Evolutionary conservation across 2,329 filamentous ascomycete species (phyloP), one percentile per base, ranked within the genome.

Genomic region (Leptoxyphium fumago): DNA sequence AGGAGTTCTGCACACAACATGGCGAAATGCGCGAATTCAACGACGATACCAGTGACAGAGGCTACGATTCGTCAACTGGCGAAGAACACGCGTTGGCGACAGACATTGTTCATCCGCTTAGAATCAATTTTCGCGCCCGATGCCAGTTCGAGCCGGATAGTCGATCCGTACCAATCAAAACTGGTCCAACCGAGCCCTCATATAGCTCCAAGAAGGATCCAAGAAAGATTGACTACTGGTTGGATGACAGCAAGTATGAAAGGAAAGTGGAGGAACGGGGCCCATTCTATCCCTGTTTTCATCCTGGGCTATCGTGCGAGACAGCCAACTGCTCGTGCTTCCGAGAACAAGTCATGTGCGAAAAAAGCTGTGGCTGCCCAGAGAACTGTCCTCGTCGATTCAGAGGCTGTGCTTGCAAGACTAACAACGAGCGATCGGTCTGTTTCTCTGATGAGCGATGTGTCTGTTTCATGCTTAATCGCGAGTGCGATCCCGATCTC

Each of bases 401-500:
- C 47, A 54, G 55, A 42, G 68, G 68, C 8, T 71, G 68, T 50
- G 52, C 41, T 21, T 70, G 68, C 45, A 45, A 43, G 15, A 42
- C 43, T 6, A 55, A 53, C 68, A 78, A 51, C 73, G 45, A 46
- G 2, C 46, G 49, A 13, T 52, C 48, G 17, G 72, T 58, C 11
- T 64, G 61, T 45, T 64, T 58, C 36, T 48, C 58, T n/a, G 58
- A 59, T 10, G 52, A 55, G 5, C 54, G 52, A 2, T 91, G 85
- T 56, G 78, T 82, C 11, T 93, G 85, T 54, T 69, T 78, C 15
- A 70, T 74, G 53, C 69, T 85, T 43, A 82, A 84, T 51, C 74
- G 85, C 34, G 85, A 93, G 63, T 93, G 85, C 55, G 85, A 91
- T 53, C 78, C 84, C 2, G 77, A 82, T 46, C 68, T 89, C 10